Conservation (phyloP, 768 basidiomycete genomes). For the Neoboletus magnificus region DNA sequence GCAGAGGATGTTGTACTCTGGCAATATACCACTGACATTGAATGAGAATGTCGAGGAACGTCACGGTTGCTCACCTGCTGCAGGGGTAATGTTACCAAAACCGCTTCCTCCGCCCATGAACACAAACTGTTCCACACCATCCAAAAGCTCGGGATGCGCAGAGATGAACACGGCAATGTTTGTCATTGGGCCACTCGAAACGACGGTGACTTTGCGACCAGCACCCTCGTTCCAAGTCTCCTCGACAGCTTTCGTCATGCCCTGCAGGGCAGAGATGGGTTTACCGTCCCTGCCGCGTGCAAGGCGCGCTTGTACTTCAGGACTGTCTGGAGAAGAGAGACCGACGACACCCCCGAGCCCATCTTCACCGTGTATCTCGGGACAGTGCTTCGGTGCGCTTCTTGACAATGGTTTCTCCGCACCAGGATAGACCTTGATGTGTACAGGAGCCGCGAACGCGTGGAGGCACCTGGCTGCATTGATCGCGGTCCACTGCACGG, state of each 20-base stretch:
- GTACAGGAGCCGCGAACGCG: slow-evolving; percentile 62
- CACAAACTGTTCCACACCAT: slow-evolving; percentile 48
- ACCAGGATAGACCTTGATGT: slow-evolving; percentile 65
- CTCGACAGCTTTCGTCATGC: slow-evolving; percentile 56
- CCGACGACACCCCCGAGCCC: slow-evolving; percentile 86
- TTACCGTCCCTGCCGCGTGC: slow-evolving; percentile 42
- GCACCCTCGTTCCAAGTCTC: slow-evolving; percentile 54
- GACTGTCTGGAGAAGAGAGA: slow-evolving; percentile 49
- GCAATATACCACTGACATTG: slow-evolving; percentile 10
- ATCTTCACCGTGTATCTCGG: slow-evolving; percentile 79
- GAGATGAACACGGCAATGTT: slow-evolving; percentile 70
- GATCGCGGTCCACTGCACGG: slow-evolving; percentile 52
- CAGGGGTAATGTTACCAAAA: slow-evolving; percentile 74
- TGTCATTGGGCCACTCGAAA: slow-evolving; percentile 84
- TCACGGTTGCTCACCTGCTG: slow-evolving; percentile 48
- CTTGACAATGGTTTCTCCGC: slow-evolving; percentile 67
- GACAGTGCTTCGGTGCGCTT: slow-evolving; percentile 51
- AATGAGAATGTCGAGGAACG: neutral
- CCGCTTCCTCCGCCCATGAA: slow-evolving; percentile 93
- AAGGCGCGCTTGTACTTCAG: slow-evolving; percentile 49
- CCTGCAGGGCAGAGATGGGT: slow-evolving; percentile 58
- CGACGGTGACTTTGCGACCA: slow-evolving; percentile 61
- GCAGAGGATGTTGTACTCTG: slow-evolving; percentile 79
- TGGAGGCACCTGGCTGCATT: slow-evolving; percentile 79
- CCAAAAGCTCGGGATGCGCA: slow-evolving; percentile 52